Percentiles rank a stretch among this genome's conserved stretches.
These are phyloP conservation scores for Xylogone sp. DNA, from an alignment of 2,329 filamentous ascomycete genomes.

Conservation along the genomic window DNA sequence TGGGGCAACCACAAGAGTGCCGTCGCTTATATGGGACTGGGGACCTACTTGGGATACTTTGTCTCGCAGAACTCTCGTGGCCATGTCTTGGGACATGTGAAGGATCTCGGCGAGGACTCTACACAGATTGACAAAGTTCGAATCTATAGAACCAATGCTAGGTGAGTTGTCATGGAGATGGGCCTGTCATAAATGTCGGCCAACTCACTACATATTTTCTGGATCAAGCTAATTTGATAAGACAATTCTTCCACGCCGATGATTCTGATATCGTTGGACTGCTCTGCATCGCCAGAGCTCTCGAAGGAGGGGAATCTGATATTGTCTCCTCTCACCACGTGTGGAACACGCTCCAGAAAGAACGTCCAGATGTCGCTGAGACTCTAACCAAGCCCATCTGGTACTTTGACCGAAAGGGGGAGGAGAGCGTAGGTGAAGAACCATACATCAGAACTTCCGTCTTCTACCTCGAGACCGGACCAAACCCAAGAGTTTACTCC, in stretches of 20 bases:
- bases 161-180: slow-evolving; percentile 36
- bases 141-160: slow-evolving; percentile 84
- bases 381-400: slow-evolving; percentile 73
- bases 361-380: slow-evolving; percentile 75
- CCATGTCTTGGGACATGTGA: slow-evolving; percentile 85
- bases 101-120: slow-evolving; percentile 80
- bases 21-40: slow-evolving; percentile 86
- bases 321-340: slow-evolving; percentile 75
- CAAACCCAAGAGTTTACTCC: slow-evolving; percentile 65
- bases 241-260: slow-evolving; percentile 83
- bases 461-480: slow-evolving; percentile 71
- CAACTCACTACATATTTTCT: too few species aligned
- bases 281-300: slow-evolving; percentile 73
- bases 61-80: slow-evolving; percentile 81
- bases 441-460: slow-evolving; percentile 70
- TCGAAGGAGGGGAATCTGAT: slow-evolving; percentile 81
- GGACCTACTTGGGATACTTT: slow-evolving; percentile 83
- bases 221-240: slow-evolving; percentile 17
- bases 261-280: slow-evolving; percentile 80
- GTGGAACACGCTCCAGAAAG: slow-evolving; percentile 73
- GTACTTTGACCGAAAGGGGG: slow-evolving; percentile 92
- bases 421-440: slow-evolving; percentile 70
- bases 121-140: slow-evolving; percentile 80
- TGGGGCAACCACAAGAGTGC: slow-evolving; percentile 81
- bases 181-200: too few species aligned